Percentiles rank a stretch among this genome's conserved stretches.
Conservation (phyloP, 2,329 filamentous ascomycete species). For the Cadophora malorum region DNA sequence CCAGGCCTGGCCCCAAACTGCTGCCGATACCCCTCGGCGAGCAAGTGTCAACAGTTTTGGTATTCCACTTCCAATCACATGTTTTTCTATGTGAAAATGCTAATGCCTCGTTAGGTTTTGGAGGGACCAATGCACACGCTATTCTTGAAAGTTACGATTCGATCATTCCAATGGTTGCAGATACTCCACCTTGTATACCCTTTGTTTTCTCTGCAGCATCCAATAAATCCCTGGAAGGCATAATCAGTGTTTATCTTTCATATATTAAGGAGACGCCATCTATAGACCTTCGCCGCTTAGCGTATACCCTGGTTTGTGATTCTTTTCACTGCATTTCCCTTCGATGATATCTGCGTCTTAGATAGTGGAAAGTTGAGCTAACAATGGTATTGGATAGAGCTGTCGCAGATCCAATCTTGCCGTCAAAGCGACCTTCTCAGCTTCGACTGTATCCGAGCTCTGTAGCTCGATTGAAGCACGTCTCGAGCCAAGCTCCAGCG, state of each 20-base stretch:
- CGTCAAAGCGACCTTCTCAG: background rate
- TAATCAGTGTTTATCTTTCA: background rate
- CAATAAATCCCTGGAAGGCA: background rate
- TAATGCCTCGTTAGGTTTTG: conserved; percentile 44
- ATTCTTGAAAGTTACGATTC: conserved; percentile 48
- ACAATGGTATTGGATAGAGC: background rate
- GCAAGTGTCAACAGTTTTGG: conserved; percentile 46
- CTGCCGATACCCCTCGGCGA: conserved; percentile 19
- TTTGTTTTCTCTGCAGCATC: conserved; percentile 33
- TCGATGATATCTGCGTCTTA: background rate
- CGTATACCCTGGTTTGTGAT: background rate
- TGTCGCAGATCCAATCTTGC: background rate
- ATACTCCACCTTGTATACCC: conserved; percentile 26
- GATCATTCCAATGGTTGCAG: background rate
- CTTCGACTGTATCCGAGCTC: background rate
- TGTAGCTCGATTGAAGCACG: background rate
- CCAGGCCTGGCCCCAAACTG: conserved; percentile 30
- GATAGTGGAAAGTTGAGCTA: background rate
- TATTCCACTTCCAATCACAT: background rate
- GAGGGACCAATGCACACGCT: conserved; percentile 55
- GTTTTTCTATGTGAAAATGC: background rate
- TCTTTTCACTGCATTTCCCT: background rate
- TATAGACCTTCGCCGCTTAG: background rate
- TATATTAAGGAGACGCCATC: background rate
- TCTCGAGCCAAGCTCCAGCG: background rate